Conservation (phyloP, 1,284 basidiomycete genomes). For the Polyporus tsugae region DNA sequence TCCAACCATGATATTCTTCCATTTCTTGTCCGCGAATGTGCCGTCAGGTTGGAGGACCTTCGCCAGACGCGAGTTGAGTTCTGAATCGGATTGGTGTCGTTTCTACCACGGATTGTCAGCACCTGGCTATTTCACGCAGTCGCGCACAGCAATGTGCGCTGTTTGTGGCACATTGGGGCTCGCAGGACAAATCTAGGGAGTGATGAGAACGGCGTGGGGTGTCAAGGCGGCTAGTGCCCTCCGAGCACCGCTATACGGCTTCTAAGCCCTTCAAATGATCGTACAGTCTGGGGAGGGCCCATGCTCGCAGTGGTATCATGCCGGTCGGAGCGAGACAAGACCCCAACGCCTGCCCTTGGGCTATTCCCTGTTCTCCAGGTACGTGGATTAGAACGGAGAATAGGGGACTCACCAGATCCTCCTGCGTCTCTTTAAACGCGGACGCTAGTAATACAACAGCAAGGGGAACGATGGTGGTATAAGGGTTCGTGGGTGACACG, state of each 20-base stretch:
- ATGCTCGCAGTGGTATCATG: background rate
- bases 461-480: constrained; percentile 95
- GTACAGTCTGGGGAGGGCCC: background rate
- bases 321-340: background rate
- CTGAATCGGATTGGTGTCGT: constrained; percentile 94
- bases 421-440: constrained; percentile 97
- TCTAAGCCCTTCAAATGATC: background rate
- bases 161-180: background rate
- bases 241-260: background rate
- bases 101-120: constrained; percentile 60
- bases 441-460: constrained; percentile 91
- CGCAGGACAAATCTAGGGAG: background rate
- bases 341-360: background rate
- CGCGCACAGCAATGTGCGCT: constrained; percentile 2
- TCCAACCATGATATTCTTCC: constrained; percentile 92
- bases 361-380: background rate
- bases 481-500: constrained; percentile 96
- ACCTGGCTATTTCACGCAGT: background rate
- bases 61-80: constrained; percentile 87
- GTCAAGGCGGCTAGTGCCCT: background rate
- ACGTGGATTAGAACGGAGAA: constrained; percentile 20
- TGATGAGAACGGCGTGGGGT: background rate
- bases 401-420: constrained; percentile 76
- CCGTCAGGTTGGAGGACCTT: constrained; percentile 78
- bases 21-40: constrained; percentile 81